Percentiles rank a stretch among this genome's conserved stretches.
phyloP scores from a whole-genome alignment of 352 stramenopile species.

The Phytophthora colocasiae region DNA sequence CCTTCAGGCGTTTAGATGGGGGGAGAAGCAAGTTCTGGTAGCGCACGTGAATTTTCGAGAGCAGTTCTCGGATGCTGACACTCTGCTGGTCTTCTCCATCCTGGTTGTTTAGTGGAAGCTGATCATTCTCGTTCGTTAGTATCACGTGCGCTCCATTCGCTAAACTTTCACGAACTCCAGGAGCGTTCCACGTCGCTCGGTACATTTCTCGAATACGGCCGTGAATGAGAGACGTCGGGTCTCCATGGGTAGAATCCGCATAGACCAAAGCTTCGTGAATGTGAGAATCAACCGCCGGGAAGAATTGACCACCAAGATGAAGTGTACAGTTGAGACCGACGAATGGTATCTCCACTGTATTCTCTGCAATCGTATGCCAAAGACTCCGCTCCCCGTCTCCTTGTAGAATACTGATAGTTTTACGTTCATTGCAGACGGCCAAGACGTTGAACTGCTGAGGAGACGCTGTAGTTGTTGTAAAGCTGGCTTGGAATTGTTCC shows the following conservation, averaged over 20 bases:
- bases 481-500: constrained; percentile 48
- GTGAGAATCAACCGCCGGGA: constrained; percentile 39
- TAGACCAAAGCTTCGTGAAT: constrained; percentile 37
- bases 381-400: constrained; percentile 7
- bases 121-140: constrained; percentile 45
- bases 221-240: constrained; percentile 12
- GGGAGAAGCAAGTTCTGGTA: constrained; percentile 64
- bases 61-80: constrained; percentile 24
- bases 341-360: constrained; percentile 44
- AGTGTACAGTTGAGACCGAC: constrained; percentile 51
- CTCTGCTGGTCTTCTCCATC: constrained; percentile 29
- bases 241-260: constrained; percentile 15
- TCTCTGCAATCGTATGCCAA: constrained; percentile 42
- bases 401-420: not conserved
- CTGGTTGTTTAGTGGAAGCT: constrained; percentile 18
- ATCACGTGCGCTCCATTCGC: constrained; percentile 58
- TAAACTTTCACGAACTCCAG: constrained; percentile 54
- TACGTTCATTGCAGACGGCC: constrained; percentile 42
- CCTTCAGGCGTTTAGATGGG: constrained; percentile 45
- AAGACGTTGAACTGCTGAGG: constrained; percentile 50
- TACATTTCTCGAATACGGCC: constrained; percentile 59
- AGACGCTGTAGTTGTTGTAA: constrained; percentile 46
- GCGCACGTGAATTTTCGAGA: constrained; percentile 44
- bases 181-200: constrained; percentile 62
- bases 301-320: constrained; percentile 62